phyloP scores from a whole-genome alignment of 768 basidiomycete genomes.

The Rhodosporidiobolus sp. region DNA sequence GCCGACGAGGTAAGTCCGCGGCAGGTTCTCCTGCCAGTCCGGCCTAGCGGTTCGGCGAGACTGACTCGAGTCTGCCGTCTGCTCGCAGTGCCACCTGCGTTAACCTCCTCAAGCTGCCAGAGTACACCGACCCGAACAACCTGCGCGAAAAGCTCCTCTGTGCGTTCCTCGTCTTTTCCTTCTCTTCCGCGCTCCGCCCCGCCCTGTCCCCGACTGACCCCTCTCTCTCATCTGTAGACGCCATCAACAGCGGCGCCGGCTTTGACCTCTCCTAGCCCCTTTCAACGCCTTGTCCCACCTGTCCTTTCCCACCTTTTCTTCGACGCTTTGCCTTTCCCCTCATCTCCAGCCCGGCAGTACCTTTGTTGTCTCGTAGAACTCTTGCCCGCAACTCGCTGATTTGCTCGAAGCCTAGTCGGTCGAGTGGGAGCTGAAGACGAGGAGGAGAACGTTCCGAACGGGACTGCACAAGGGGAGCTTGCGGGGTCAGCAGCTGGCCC shows the following conservation, averaged over 20 bases:
- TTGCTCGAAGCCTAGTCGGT: too few relatives aligned
- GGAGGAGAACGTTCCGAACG: too few relatives aligned
- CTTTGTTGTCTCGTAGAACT: too few relatives aligned
- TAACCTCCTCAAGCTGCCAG: constrained; percentile 84
- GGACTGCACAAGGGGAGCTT: too few relatives aligned
- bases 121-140: constrained; percentile 62
- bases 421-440: too few relatives aligned
- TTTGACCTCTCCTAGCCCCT: constrained; percentile 76
- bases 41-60: background rate
- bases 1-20: constrained; percentile 37
- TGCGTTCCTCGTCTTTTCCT: constrained; percentile 44
- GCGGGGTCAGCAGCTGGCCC: too few relatives aligned
- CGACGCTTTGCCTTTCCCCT: too few relatives aligned
- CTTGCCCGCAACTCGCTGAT: too few relatives aligned
- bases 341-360: too few relatives aligned
- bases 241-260: constrained; percentile 77
- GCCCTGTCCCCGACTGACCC: background rate
- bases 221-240: constrained; percentile 41
- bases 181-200: too few relatives aligned
- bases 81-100: constrained; percentile 83
- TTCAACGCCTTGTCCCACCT: too few relatives aligned
- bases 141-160: constrained; percentile 71
- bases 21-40: background rate
- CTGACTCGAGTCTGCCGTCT: constrained; percentile 13
- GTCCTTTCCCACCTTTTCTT: too few relatives aligned